Evolutionary conservation across 2,329 filamentous ascomycete species (phyloP).

Genomic region (Aspergillus hiratsukae): DNA sequence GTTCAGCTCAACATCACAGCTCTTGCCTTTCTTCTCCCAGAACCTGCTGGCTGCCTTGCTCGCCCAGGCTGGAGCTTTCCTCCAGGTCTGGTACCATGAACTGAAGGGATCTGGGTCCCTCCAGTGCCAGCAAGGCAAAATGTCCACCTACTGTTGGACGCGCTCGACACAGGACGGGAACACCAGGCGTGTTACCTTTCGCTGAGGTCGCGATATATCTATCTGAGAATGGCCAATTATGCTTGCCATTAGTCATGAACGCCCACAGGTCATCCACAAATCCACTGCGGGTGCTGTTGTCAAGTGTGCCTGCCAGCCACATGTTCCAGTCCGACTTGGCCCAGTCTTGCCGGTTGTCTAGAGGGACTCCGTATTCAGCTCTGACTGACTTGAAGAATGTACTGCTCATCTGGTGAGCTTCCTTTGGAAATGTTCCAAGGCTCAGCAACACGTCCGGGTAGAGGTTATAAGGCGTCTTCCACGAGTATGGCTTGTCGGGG

Average conservation of each 20-base stretch:
- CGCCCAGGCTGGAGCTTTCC: neutral
- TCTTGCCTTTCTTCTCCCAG: conserved; percentile 13
- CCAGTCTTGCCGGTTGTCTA: conserved; percentile 39
- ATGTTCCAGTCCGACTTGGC: conserved; percentile 45
- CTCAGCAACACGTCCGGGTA: conserved; percentile 39
- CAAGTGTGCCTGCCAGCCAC: conserved; percentile 37
- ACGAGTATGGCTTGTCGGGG: conserved; percentile 27
- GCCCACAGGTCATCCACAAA: conserved; percentile 40
- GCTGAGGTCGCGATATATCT: conserved; percentile 36
- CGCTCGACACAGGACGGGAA: conserved; percentile 32
- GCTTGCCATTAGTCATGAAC: conserved; percentile 41
- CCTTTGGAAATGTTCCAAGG: conserved; percentile 34
- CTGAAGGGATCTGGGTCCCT: conserved; percentile 25
- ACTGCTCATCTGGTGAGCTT: conserved; percentile 33
- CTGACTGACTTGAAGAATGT: conserved; percentile 35
- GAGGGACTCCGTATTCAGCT: conserved; percentile 34
- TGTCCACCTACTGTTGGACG: conserved; percentile 42
- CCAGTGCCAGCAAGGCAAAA: conserved; percentile 39
- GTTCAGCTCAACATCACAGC: neutral
- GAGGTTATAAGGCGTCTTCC: conserved; percentile 41
- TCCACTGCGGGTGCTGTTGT: conserved; percentile 24
- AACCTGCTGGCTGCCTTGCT: neutral
- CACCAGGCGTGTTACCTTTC: conserved; percentile 27
- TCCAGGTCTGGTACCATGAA: conserved; percentile 9
- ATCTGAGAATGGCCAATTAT: conserved; percentile 43